phyloP scores from a whole-genome alignment of 768 basidiomycete genomes.

The Hortiboletus flavorubellus region DNA sequence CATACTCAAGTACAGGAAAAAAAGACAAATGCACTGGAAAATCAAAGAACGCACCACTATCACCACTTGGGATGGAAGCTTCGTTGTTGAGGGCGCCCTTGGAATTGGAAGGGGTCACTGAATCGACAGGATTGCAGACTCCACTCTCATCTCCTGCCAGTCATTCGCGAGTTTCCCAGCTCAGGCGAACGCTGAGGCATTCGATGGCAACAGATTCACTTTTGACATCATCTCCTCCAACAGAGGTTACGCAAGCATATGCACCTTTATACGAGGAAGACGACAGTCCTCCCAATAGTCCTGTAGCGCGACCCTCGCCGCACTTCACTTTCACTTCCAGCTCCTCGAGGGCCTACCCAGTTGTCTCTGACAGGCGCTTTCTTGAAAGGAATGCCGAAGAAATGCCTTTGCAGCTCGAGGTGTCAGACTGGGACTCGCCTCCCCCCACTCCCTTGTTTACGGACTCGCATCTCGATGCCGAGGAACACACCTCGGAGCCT shows the following conservation, averaged over 20 bases:
- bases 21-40: neutral
- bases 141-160: neutral
- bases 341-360: slow-evolving; percentile 17
- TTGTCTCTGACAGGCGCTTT: neutral
- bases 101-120: neutral
- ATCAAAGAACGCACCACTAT: slow-evolving; percentile 8
- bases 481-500: slow-evolving; percentile 8
- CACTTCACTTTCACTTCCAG: slow-evolving; percentile 16
- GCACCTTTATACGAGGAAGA: slow-evolving; percentile 15
- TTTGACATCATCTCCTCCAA: slow-evolving; percentile 24
- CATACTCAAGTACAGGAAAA: slow-evolving; percentile 3
- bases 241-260: slow-evolving; percentile 20
- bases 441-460: neutral
- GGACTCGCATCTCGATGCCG: slow-evolving; percentile 4
- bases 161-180: slow-evolving; percentile 3
- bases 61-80: slow-evolving; percentile 16
- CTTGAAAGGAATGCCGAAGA: neutral
- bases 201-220: slow-evolving; percentile 1
- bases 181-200: slow-evolving; percentile 11
- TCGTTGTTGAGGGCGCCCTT: slow-evolving; percentile 18
- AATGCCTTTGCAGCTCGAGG: neutral
- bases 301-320: slow-evolving; percentile 9
- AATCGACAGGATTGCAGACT: neutral
- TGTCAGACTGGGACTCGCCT: slow-evolving; percentile 7
- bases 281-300: slow-evolving; percentile 8